A percentile compares a stretch with the other conserved stretches of the same genome.
These are phyloP conservation scores for Pigoraptor vietnamica DNA, from an alignment of 78 protist species.

Conservation along the genomic window DNA sequence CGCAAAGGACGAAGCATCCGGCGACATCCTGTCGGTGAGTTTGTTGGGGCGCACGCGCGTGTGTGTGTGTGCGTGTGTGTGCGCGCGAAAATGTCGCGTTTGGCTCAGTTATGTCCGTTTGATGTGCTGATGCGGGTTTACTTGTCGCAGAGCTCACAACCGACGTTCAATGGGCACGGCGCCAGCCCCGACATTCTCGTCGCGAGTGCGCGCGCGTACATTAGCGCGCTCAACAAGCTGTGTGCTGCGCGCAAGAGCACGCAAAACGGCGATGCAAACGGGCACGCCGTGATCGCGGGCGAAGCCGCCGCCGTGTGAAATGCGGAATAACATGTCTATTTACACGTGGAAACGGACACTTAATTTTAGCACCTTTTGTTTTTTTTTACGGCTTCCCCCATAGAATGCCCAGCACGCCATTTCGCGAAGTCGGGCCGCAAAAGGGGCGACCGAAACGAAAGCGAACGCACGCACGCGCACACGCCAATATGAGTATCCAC, in stretches of 20 bases:
- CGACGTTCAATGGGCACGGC: conserved; percentile 32
- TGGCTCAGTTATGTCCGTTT: neutral
- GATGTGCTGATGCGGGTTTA: neutral
- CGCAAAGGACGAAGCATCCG: neutral
- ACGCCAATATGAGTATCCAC: no score
- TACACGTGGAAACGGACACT: neutral
- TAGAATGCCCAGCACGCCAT: no score
- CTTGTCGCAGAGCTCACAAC: neutral
- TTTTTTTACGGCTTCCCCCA: no score
- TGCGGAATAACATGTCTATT: neutral
- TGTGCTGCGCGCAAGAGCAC: neutral
- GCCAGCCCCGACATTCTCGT: conserved; percentile 38
- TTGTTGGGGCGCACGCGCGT: no score
- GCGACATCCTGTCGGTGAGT: neutral
- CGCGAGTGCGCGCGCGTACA: conserved; percentile 39
- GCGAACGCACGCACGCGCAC: no score
- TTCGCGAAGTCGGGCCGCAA: no score
- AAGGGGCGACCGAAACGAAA: no score
- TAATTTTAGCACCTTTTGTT: no score
- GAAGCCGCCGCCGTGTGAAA: neutral
- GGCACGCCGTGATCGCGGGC: neutral
- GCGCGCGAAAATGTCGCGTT: no score
- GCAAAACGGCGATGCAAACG: neutral
- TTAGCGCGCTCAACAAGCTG: conserved; percentile 41
- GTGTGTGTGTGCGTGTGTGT: no score